phyloP scores from a whole-genome alignment of 345 rosid species.

The Sapria himalayana region DNA sequence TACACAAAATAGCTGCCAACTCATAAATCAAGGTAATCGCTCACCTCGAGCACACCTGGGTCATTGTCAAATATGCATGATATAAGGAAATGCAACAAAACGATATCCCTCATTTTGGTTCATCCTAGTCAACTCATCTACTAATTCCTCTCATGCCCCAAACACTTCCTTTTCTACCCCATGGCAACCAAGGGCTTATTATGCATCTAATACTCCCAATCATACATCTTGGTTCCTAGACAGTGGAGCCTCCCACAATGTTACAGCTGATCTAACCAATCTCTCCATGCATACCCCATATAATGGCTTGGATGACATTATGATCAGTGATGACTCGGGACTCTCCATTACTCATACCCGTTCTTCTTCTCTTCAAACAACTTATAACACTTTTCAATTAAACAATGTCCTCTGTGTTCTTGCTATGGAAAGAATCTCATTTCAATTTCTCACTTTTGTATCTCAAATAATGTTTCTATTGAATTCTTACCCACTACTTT shows the following conservation, averaged over 20 bases:
- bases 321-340: no score
- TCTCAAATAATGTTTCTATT: neutral
- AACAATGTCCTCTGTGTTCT: neutral
- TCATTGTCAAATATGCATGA: no score
- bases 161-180: neutral
- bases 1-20: no score
- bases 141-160: neutral
- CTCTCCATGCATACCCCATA: neutral
- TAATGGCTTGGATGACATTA: neutral
- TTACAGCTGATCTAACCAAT: neutral
- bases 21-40: no score
- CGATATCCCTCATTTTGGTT: neutral
- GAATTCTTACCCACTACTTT: no score
- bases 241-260: neutral
- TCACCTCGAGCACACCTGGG: no score
- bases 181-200: neutral
- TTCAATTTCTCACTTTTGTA: neutral
- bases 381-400: neutral
- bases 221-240: no score
- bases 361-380: neutral
- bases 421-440: neutral
- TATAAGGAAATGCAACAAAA: no score
- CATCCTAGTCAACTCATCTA: neutral
- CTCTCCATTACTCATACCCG: neutral
- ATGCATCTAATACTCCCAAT: neutral